These are phyloP conservation scores for Solanum sitiens DNA, from an alignment of 257 asterid species.

Conservation along the genomic window DNA sequence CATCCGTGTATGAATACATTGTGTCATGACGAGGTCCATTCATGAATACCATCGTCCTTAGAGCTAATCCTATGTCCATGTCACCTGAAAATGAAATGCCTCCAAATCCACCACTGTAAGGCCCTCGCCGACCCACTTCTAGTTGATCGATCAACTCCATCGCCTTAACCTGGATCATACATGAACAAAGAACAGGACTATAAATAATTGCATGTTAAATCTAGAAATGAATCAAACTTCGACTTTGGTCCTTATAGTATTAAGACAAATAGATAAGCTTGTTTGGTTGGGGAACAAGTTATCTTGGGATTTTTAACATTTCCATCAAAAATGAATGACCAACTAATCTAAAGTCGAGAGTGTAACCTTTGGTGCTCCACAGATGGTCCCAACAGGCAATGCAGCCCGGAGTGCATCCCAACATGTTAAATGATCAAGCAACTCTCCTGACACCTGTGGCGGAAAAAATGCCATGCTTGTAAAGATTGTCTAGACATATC, in stretches of 20 bases:
- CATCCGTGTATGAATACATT: slow-evolving; percentile 46
- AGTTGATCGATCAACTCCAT: slow-evolving; percentile 81
- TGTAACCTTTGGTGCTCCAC: too few relatives aligned
- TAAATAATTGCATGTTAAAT: background rate
- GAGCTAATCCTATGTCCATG: slow-evolving; percentile 71
- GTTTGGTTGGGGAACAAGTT: background rate
- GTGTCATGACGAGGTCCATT: slow-evolving; percentile 47
- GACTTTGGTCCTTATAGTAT: background rate
- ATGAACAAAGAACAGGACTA: background rate
- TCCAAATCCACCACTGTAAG: slow-evolving; percentile 59
- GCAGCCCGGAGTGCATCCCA: too few relatives aligned
- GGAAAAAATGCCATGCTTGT: background rate
- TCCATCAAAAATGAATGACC: too few relatives aligned
- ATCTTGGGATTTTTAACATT: too few relatives aligned
- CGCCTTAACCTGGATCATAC: slow-evolving; percentile 50
- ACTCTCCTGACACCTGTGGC: slow-evolving; percentile 72
- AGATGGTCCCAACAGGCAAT: too few relatives aligned
- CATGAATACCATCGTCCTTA: slow-evolving; percentile 70
- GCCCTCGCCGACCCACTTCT: slow-evolving; percentile 67
- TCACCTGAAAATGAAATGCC: slow-evolving; percentile 72
- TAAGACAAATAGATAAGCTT: background rate
- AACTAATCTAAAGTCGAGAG: too few relatives aligned
- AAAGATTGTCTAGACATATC: background rate
- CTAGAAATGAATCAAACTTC: too few relatives aligned
- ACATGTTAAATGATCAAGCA: slow-evolving; percentile 47